Evolutionary conservation across 306 rosid genomes (phyloP), one percentile per base, ranked within the genome.

Genomic region (Acacia confusa): DNA sequence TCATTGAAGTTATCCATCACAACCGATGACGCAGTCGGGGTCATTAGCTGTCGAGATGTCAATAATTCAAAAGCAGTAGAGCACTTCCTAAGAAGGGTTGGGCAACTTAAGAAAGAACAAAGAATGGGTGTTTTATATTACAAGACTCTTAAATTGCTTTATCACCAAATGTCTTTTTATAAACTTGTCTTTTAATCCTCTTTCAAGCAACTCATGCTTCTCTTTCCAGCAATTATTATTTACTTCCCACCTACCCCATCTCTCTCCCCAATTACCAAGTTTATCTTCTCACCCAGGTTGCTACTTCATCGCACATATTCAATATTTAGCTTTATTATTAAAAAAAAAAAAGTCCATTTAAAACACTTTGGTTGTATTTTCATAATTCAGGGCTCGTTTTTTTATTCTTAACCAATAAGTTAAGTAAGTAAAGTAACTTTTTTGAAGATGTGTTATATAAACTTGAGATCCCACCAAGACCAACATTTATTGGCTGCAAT

Each of bases 131-230:
- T 13, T 70, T 70, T 70, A 3, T 70, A 14, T 22, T 22, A 41
- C 36, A 43, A 41, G 53, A 12, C 36, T 70, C 55, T 28, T 24
- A 8, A 8, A 24, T 6, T 15, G 8, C 75, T 43, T 43, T 24
- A 14, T 70, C 75, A 44, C 38, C 75, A 70, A 7, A 15, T 70
- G 10, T n/a, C 68, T 25, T 25, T 25, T 25, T 14, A 8, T 13
- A 70, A 70, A 70, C 57, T 70, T 70, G 30, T 24, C 38, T 70
- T 43, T 24, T 43, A 70, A 70, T 70, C 75, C 75, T 43, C 30
- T 74, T 74, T 22, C 50, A 36, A 74, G 50, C 13, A 74, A n/a
- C 40, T 11, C 20, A 53, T 53, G 34, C 50, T 74, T 74, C 13
- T 74, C 67, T 74, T 74, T 10, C 16, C 78, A 55, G 67, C 67